phyloP scores from a whole-genome alignment of 805 yeast genomes.

The Myxozyma mucilagina region DNA sequence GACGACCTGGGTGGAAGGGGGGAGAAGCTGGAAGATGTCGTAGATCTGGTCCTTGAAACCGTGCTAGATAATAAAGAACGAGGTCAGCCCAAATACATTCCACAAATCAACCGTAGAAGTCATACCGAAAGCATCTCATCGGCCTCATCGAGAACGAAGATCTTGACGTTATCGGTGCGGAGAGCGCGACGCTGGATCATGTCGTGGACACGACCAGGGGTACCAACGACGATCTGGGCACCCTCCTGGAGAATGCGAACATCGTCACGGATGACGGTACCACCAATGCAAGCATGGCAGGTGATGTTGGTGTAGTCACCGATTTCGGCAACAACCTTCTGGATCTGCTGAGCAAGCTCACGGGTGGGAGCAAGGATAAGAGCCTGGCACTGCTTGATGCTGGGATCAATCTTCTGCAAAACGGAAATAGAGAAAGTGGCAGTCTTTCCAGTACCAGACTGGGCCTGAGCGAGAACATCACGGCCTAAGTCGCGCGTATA shows the following conservation, averaged over 20 bases:
- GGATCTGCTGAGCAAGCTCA: slow-evolving; percentile 92
- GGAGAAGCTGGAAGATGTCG: slow-evolving; percentile 82
- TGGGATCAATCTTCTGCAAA: slow-evolving; percentile 79
- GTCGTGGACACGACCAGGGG: slow-evolving; percentile 94
- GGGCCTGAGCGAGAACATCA: slow-evolving; percentile 98
- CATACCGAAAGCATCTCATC: slow-evolving; percentile 76
- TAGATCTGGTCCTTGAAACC: slow-evolving; percentile 96
- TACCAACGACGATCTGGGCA: slow-evolving; percentile 91
- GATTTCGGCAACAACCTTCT: slow-evolving; percentile 78
- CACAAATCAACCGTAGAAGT: background rate
- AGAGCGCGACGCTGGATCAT: slow-evolving; percentile 82
- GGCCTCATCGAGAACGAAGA: slow-evolving; percentile 93
- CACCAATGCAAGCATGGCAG: slow-evolving; percentile 93
- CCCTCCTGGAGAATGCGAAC: slow-evolving; percentile 72
- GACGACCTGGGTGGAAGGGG: slow-evolving; percentile 86
- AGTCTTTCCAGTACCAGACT: slow-evolving; percentile 98
- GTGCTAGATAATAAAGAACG: slow-evolving; percentile 40
- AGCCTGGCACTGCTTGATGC: slow-evolving; percentile 78
- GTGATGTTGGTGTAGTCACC: slow-evolving; percentile 86
- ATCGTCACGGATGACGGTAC: slow-evolving; percentile 81
- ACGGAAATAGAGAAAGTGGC: slow-evolving; percentile 96
- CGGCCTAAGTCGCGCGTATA: slow-evolving; percentile 41
- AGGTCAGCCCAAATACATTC: background rate
- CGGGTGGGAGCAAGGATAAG: slow-evolving; percentile 92
- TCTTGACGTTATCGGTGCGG: slow-evolving; percentile 72